Evolutionary conservation across 306 rosid species (phyloP).

Genomic region (Casuarina equisetifolia): DNA sequence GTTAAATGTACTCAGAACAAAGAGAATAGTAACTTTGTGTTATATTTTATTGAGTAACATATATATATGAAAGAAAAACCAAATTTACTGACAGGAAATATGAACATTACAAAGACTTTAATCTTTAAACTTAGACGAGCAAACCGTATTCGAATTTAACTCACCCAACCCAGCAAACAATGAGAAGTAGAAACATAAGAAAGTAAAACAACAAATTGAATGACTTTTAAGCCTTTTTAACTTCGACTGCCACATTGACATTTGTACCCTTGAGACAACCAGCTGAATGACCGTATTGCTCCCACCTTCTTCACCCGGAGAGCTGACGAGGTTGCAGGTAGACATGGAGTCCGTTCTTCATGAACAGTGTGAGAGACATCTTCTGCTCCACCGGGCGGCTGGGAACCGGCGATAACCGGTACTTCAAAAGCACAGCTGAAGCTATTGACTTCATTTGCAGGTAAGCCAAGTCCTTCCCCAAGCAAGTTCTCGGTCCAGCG

Average conservation of each 20-base stretch:
- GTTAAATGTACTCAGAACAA: neutral
- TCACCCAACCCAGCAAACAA: slow-evolving; percentile 35
- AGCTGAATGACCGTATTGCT: slow-evolving; percentile 29
- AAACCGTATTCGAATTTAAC: slow-evolving; percentile 29
- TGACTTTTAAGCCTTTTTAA: slow-evolving; percentile 10
- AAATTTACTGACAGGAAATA: slow-evolving; percentile 25
- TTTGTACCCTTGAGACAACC: slow-evolving; percentile 1
- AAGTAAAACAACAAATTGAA: neutral
- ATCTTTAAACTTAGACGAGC: slow-evolving; percentile 41
- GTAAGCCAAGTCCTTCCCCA: slow-evolving; percentile 95
- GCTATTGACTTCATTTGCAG: slow-evolving; percentile 95
- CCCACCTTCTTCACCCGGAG: slow-evolving; percentile 19
- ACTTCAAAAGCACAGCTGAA: slow-evolving; percentile 75
- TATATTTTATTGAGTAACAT: slow-evolving; percentile 31
- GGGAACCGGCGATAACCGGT: slow-evolving; percentile 73
- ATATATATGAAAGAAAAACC: slow-evolving; percentile 31
- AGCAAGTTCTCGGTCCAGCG: slow-evolving; percentile 91
- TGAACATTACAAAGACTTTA: slow-evolving; percentile 19
- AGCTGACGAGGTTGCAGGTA: slow-evolving; percentile 68
- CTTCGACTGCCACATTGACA: neutral
- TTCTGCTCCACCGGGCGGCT: slow-evolving; percentile 84
- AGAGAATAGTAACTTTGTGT: slow-evolving; percentile 1
- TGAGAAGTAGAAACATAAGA: neutral
- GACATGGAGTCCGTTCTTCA: slow-evolving; percentile 82
- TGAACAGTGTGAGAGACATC: slow-evolving; percentile 85